Conservation (phyloP, 2,329 filamentous ascomycete genomes). For the Aspergillus sp. region DNA sequence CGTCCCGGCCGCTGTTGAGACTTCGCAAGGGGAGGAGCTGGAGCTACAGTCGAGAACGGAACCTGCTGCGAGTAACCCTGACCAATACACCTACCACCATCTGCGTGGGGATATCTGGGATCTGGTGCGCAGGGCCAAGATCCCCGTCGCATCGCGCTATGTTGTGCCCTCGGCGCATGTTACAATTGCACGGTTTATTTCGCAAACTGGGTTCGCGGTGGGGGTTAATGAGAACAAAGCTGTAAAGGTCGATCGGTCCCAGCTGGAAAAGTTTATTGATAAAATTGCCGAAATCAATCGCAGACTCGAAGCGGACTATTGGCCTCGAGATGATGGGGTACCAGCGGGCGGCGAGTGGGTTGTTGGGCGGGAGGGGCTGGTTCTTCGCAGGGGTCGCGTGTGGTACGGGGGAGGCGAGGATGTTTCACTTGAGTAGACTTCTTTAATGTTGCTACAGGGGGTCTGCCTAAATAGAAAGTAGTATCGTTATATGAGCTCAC, state of each 20-base stretch:
- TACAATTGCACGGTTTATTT: conserved; percentile 47
- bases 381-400: conserved; percentile 71
- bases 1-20: conserved; percentile 73
- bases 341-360: conserved; percentile 72
- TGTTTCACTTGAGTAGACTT: conserved; percentile 43
- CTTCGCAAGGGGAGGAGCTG: conserved; percentile 25
- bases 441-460: not conserved
- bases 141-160: conserved; percentile 76
- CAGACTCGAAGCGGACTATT: conserved; percentile 72
- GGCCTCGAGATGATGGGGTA: conserved; percentile 58
- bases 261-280: conserved; percentile 67
- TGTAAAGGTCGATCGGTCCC: conserved; percentile 49
- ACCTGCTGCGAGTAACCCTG: no score
- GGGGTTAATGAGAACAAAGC: conserved; percentile 40
- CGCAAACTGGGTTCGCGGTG: conserved; percentile 59
- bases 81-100: conserved; percentile 80
- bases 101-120: conserved; percentile 77
- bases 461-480: no score
- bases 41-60: conserved; percentile 15
- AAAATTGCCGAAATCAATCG: conserved; percentile 75
- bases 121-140: conserved; percentile 62
- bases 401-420: conserved; percentile 90
- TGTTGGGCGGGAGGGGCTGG: conserved; percentile 80
- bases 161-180: conserved; percentile 57
- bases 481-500: no score